Evolutionary conservation across 331 rosid species (phyloP).

Genomic region (Prunus yedoensis): DNA sequence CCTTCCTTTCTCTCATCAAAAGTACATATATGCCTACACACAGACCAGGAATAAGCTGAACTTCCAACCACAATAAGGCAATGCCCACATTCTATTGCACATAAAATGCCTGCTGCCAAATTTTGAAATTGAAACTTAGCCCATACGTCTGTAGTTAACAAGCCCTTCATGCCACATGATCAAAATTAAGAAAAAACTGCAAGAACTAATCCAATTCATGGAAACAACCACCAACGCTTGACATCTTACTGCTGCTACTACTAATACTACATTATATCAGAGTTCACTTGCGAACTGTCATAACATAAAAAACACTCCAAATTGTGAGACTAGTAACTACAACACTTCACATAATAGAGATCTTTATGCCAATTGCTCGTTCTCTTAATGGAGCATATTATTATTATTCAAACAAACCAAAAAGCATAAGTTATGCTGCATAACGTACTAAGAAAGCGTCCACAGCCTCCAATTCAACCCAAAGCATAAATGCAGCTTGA

Average conservation of each 20-base stretch:
- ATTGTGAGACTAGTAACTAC: background rate
- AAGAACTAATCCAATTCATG: background rate
- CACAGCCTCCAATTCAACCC: constrained; percentile 97
- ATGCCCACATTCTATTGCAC: background rate
- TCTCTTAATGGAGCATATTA: background rate
- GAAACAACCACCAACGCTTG: background rate
- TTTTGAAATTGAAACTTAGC: background rate
- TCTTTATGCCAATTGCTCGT: background rate
- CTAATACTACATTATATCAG: background rate
- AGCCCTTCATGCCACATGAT: background rate
- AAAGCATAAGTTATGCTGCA: background rate
- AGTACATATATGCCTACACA: background rate
- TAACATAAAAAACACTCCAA: background rate
- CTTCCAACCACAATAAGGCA: background rate
- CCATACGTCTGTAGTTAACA: background rate
- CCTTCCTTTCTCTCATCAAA: background rate
- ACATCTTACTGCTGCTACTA: background rate
- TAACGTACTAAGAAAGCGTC: constrained; percentile 83
- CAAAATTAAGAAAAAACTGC: background rate
- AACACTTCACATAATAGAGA: background rate
- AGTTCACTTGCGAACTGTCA: background rate
- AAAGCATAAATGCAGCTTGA: constrained; percentile 86
- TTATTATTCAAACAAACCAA: constrained; percentile 3
- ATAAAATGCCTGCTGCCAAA: background rate
- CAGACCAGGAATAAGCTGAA: background rate